Evolutionary conservation across 140 eudicot species (phyloP).

Genomic region (Flaveria floridana): DNA sequence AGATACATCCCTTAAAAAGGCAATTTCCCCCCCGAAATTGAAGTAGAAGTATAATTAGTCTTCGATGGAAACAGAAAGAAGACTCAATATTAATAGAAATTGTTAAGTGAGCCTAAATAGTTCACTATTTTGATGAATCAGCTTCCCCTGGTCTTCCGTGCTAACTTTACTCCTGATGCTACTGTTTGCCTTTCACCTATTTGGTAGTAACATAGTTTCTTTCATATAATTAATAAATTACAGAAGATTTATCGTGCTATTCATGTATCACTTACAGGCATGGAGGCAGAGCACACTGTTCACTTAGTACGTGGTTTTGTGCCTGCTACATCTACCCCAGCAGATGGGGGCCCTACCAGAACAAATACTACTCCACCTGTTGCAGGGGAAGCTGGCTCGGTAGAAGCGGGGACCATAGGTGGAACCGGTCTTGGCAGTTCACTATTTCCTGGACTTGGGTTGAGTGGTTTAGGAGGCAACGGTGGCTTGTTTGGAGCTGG

Average conservation of each 20-base stretch:
- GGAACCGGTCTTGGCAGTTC: slow-evolving; percentile 53
- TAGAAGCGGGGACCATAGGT: slow-evolving; percentile 35
- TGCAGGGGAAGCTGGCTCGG: slow-evolving; percentile 38
- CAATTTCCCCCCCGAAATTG: neutral
- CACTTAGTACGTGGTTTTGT: slow-evolving; percentile 87
- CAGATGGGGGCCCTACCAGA: slow-evolving; percentile 36
- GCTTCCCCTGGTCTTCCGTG: slow-evolving; percentile 3
- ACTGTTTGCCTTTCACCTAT: neutral
- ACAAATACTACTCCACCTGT: slow-evolving; percentile 40
- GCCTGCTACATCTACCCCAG: slow-evolving; percentile 46
- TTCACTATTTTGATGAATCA: slow-evolving; percentile 11
- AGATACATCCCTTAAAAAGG: neutral
- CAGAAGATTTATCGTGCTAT: neutral
- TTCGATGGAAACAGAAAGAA: neutral
- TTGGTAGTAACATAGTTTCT: neutral
- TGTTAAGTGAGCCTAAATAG: neutral
- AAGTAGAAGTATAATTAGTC: slow-evolving; percentile 1
- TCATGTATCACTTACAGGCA: slow-evolving; percentile 37
- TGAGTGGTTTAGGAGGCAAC: slow-evolving; percentile 50
- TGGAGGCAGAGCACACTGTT: slow-evolving; percentile 78
- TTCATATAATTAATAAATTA: neutral
- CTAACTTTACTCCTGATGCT: neutral
- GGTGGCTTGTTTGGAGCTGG: slow-evolving; percentile 69
- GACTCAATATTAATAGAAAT: neutral
- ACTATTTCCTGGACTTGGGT: slow-evolving; percentile 62